Conservation (phyloP, 2,329 filamentous ascomycete genomes). For the Pestalotiopsis sp. region DNA sequence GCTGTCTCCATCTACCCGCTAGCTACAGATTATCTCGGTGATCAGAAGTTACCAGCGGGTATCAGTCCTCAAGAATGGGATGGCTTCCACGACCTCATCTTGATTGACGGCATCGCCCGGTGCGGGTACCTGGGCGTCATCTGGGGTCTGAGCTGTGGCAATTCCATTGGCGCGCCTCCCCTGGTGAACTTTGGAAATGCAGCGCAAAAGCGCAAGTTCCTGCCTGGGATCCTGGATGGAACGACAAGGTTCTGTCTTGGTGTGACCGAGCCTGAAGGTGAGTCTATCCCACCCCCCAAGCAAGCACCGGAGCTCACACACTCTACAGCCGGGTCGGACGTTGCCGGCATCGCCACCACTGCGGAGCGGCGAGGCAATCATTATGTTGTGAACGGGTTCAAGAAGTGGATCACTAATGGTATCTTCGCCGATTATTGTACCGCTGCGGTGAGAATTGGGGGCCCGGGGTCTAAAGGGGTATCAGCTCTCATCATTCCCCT, state of each 20-base stretch:
- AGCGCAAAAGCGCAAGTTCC: slow-evolving; percentile 17
- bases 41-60: neutral
- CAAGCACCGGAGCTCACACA: neutral
- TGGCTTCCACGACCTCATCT: slow-evolving; percentile 38
- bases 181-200: neutral
- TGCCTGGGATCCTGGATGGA: slow-evolving; percentile 39
- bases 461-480: slow-evolving; percentile 49
- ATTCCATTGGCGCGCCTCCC: neutral
- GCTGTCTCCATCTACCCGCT: neutral
- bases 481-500: slow-evolving; percentile 55
- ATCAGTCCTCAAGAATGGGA: slow-evolving; percentile 36
- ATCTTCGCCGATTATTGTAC: slow-evolving; percentile 52
- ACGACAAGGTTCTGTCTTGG: slow-evolving; percentile 30
- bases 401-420: slow-evolving; percentile 67
- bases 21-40: neutral
- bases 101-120: slow-evolving; percentile 38
- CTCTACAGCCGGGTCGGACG: slow-evolving; percentile 19
- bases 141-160: neutral
- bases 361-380: slow-evolving; percentile 20
- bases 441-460: slow-evolving; percentile 51
- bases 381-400: slow-evolving; percentile 63
- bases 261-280: slow-evolving; percentile 22
- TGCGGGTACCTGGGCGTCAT: slow-evolving; percentile 19
- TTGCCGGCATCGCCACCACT: slow-evolving; percentile 19
- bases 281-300: neutral